These are phyloP conservation scores for Castanea mollissima DNA, from an alignment of 306 rosid genomes.

Conservation along the genomic window DNA sequence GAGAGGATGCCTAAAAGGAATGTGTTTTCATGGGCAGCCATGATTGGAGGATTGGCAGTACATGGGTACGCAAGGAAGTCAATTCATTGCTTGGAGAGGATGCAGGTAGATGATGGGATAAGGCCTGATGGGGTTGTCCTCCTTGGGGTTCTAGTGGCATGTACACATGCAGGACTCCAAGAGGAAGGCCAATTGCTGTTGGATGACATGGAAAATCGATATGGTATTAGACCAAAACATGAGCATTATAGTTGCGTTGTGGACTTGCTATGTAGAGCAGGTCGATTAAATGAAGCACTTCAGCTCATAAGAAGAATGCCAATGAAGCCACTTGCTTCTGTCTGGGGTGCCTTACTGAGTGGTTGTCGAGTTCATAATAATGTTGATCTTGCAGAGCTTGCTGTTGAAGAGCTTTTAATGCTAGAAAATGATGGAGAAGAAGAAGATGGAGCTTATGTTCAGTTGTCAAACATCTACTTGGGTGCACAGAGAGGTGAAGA, in stretches of 20 bases:
- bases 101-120: slow-evolving; percentile 35
- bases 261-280: slow-evolving; percentile 41
- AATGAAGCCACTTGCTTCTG: slow-evolving; percentile 49
- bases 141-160: slow-evolving; percentile 40
- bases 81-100: slow-evolving; percentile 31
- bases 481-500: slow-evolving; percentile 35
- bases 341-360: slow-evolving; percentile 49
- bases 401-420: slow-evolving; percentile 33
- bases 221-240: slow-evolving; percentile 34
- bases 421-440: slow-evolving; percentile 27
- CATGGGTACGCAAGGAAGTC: slow-evolving; percentile 32
- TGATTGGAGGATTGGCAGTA: slow-evolving; percentile 38
- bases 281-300: slow-evolving; percentile 33
- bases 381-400: slow-evolving; percentile 43
- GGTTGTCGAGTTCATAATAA: slow-evolving; percentile 32
- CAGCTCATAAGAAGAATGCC: slow-evolving; percentile 39
- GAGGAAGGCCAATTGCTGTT: slow-evolving; percentile 34
- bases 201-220: slow-evolving; percentile 29
- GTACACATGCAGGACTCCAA: slow-evolving; percentile 37
- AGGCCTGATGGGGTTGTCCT: slow-evolving; percentile 43
- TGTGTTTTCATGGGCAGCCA: slow-evolving; percentile 46
- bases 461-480: slow-evolving; percentile 44
- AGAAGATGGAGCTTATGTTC: slow-evolving; percentile 42
- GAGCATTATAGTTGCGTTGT: slow-evolving; percentile 47
- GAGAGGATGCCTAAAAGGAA: slow-evolving; percentile 35